Evolutionary conservation across 139 green algal species (phyloP).

Genomic region (Picochlorum sp.): DNA sequence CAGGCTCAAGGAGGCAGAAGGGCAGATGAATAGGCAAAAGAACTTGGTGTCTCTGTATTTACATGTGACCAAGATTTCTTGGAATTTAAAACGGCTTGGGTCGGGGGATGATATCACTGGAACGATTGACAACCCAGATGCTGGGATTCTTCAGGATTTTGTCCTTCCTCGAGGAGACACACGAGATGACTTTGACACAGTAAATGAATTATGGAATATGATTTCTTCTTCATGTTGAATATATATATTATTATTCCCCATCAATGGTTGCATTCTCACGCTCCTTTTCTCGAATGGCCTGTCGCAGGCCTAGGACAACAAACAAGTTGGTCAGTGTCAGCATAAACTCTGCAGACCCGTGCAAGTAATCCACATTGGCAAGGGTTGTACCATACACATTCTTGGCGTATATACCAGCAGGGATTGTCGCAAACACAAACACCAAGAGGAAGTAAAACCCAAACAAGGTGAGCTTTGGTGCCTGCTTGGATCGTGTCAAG

Average conservation of each 20-base stretch:
- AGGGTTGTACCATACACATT: conserved; percentile 67
- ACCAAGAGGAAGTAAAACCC: conserved; percentile 97
- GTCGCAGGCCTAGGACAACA: conserved; percentile 57
- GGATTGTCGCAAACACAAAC: conserved; percentile 91
- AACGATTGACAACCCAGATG: conserved; percentile 21
- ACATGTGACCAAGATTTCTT: conserved; percentile 51
- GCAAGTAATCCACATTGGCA: conserved; percentile 94
- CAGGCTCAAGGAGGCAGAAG: conserved; percentile 15
- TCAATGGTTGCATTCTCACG: neutral
- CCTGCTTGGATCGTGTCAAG: conserved; percentile 54
- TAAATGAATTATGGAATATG: conserved; percentile 26
- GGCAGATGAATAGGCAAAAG: conserved; percentile 25
- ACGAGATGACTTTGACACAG: conserved; percentile 9
- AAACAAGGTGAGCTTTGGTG: conserved; percentile 52
- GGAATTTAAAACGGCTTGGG: conserved; percentile 29
- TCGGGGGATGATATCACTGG: conserved; percentile 26
- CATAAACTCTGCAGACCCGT: conserved; percentile 88
- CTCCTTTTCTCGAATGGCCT: conserved; percentile 40
- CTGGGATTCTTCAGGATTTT: conserved; percentile 16
- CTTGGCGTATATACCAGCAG: conserved; percentile 89
- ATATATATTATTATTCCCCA: neutral
- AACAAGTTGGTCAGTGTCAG: conserved; percentile 95
- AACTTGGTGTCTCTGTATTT: conserved; percentile 51
- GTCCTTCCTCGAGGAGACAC: conserved; percentile 13
- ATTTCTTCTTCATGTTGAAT: conserved; percentile 9